A percentile compares a stretch with the other conserved stretches of the same genome.
Conservation (phyloP, 192 early-diverging fungal genomes). For the Glomus cerebriforme region DNA sequence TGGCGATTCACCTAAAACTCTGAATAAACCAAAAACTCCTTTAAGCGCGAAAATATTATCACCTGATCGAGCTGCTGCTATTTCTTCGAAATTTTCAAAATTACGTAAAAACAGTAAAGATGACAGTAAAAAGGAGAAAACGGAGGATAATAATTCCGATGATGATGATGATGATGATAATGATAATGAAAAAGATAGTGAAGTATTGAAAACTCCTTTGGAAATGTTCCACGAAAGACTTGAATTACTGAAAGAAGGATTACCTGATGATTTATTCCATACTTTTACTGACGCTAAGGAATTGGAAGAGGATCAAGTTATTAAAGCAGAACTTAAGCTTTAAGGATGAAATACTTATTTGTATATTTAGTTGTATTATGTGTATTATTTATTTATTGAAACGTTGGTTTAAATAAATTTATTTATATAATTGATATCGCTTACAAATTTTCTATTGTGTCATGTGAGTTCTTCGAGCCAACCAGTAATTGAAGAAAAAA, state of each 20-base stretch:
- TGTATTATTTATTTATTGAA: no score
- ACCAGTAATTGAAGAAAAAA: no score
- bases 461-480: no score
- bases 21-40: neutral
- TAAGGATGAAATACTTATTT: neutral
- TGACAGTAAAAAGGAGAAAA: neutral
- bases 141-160: neutral
- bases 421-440: no score
- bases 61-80: neutral
- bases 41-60: constrained; percentile 3
- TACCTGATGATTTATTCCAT: constrained; percentile 32
- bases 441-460: no score
- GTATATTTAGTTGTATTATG: no score
- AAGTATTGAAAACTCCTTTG: constrained; percentile 26
- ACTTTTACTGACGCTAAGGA: constrained; percentile 16
- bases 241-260: neutral
- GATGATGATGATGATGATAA: neutral
- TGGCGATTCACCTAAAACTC: neutral
- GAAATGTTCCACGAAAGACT: constrained; percentile 37
- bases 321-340: constrained; percentile 17
- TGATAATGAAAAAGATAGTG: neutral
- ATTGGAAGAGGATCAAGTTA: constrained; percentile 17
- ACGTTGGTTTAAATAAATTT: no score
- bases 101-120: neutral
- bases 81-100: neutral